phyloP scores from a whole-genome alignment of 441 rosid species.

The Arabidopsis lyrata region DNA sequence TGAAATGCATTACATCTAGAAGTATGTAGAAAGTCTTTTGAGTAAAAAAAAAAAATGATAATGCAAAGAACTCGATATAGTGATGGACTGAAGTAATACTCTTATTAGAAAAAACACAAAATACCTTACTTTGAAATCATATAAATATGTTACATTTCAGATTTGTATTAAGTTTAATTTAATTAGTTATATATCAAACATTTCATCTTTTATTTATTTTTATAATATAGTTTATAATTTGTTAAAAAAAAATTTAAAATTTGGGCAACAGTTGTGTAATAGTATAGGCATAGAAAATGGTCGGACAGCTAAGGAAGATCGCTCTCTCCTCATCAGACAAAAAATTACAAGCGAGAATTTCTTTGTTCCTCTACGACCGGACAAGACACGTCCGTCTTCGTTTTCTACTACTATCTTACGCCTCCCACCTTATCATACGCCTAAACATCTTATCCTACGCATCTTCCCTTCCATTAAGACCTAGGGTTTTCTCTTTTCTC shows the following conservation, averaged over 20 bases:
- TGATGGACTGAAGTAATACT: background rate
- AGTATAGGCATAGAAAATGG: constrained; percentile 28
- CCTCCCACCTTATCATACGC: constrained; percentile 31
- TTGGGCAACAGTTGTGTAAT: constrained; percentile 8
- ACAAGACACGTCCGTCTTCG: constrained; percentile 50
- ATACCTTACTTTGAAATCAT: background rate
- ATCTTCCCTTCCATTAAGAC: constrained; percentile 45
- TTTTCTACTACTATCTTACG: constrained; percentile 36
- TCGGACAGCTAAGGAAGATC: constrained; percentile 42
- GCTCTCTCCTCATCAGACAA: constrained; percentile 45
- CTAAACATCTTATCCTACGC: constrained; percentile 39
- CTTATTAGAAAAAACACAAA: background rate
- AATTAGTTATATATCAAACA: too few relatives aligned
- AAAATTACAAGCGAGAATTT: constrained; percentile 45
- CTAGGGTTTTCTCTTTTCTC: constrained; percentile 40
- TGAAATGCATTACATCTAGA: background rate
- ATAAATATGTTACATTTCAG: background rate
- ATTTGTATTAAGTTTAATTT: too few relatives aligned
- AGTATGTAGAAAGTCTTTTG: background rate
- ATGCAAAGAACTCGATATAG: background rate
- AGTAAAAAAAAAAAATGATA: background rate
- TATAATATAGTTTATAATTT: background rate
- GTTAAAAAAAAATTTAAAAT: background rate
- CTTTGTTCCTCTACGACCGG: constrained; percentile 76
- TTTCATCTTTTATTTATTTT: background rate